A percentile compares a stretch with the other conserved stretches of the same genome.
phyloP scores from a whole-genome alignment of 2,329 filamentous ascomycete species.

The Fusarium secorum region DNA sequence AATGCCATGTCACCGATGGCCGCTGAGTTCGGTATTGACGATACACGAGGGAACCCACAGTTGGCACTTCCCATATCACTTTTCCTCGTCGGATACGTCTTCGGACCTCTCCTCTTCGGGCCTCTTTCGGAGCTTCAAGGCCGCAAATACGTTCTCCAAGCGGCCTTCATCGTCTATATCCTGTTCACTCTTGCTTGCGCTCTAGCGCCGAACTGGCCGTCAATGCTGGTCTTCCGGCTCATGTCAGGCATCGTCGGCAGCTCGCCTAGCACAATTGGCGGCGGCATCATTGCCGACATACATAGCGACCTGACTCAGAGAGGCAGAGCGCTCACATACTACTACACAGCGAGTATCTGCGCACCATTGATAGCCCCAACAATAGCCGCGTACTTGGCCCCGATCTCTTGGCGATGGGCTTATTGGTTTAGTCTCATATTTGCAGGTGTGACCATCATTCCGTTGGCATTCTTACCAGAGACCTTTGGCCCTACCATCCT shows the following conservation, averaged over 20 bases:
- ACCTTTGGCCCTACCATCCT: slow-evolving; percentile 25
- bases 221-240: slow-evolving; percentile 54
- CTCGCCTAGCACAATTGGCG: slow-evolving; percentile 52
- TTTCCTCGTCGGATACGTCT: not conserved
- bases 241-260: slow-evolving; percentile 51
- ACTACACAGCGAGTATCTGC: slow-evolving; percentile 49
- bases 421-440: slow-evolving; percentile 48
- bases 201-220: slow-evolving; percentile 51
- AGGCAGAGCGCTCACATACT: slow-evolving; percentile 48
- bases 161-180: slow-evolving; percentile 55
- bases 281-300: slow-evolving; percentile 56
- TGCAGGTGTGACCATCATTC: slow-evolving; percentile 43
- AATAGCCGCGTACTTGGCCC: slow-evolving; percentile 53
- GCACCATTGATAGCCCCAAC: slow-evolving; percentile 53
- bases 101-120: slow-evolving; percentile 52
- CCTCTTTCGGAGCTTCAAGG: slow-evolving; percentile 53
- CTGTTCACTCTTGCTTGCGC: slow-evolving; percentile 52
- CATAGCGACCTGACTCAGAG: slow-evolving; percentile 47
- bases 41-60: slow-evolving; percentile 1
- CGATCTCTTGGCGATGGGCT: slow-evolving; percentile 54
- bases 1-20: slow-evolving; percentile 1
- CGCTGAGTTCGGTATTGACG: not conserved
- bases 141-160: slow-evolving; percentile 53
- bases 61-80: not conserved
- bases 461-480: slow-evolving; percentile 30